Evolutionary conservation across 768 basidiomycete genomes (phyloP).

Genomic region (Agaricus blazei): DNA sequence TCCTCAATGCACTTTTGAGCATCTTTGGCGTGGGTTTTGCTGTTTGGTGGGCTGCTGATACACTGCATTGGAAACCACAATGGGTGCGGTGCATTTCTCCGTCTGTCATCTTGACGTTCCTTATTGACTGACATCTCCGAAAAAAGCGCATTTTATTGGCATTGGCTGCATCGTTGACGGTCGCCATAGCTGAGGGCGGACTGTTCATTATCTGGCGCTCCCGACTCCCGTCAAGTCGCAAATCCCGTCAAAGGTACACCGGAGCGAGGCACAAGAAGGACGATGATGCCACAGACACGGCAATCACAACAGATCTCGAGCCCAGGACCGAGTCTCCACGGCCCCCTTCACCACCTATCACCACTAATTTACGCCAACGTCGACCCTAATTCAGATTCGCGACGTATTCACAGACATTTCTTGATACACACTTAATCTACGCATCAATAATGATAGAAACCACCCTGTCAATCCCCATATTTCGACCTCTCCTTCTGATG

Average conservation of each 20-base stretch:
- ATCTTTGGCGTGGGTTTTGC: constrained; percentile 62
- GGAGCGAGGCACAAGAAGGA: constrained; percentile 31
- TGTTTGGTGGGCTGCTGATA: constrained; percentile 68
- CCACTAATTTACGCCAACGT: constrained; percentile 6
- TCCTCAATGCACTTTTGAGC: constrained; percentile 71
- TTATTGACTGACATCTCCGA: constrained; percentile 4
- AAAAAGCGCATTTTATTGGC: constrained; percentile 57
- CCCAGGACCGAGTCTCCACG: constrained; percentile 5
- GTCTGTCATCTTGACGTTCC: neutral
- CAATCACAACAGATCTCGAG: constrained; percentile 11
- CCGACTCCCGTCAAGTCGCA: constrained; percentile 19
- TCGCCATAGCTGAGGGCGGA: constrained; percentile 64
- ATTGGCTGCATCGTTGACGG: constrained; percentile 53
- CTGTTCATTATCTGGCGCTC: constrained; percentile 74
- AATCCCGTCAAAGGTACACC: constrained; percentile 13
- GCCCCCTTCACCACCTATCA: neutral
- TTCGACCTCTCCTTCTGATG: constrained; percentile 47
- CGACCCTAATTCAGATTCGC: constrained; percentile 3
- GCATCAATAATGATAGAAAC: constrained; percentile 68
- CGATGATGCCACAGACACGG: constrained; percentile 19
- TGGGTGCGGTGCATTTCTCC: constrained; percentile 48
- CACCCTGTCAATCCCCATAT: constrained; percentile 85
- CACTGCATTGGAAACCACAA: constrained; percentile 62
- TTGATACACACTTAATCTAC: constrained; percentile 42
- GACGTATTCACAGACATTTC: constrained; percentile 16